phyloP scores from a whole-genome alignment of 352 stramenopile species.

The Phytophthora boehmeriae region DNA sequence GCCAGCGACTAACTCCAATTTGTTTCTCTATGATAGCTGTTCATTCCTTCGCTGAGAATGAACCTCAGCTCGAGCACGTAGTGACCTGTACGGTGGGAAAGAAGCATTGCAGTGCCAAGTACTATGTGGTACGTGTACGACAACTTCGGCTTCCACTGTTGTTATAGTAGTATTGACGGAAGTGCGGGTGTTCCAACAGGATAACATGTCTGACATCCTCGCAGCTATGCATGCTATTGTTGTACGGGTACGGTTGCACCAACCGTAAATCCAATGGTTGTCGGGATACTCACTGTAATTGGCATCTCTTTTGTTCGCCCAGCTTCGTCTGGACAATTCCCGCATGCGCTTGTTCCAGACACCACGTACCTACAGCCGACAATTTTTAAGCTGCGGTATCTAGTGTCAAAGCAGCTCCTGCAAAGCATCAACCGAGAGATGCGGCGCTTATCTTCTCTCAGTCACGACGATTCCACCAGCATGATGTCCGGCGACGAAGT shows the following conservation, averaged over 20 bases:
- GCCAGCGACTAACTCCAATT: background rate
- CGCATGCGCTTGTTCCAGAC: slow-evolving; percentile 29
- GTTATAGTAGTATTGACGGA: too few relatives aligned
- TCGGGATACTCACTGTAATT: too few relatives aligned
- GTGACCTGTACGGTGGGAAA: slow-evolving; percentile 97
- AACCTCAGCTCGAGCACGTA: slow-evolving; percentile 52
- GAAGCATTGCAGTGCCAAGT: slow-evolving; percentile 96
- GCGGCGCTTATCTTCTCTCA: slow-evolving; percentile 20
- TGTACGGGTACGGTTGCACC: slow-evolving; percentile 41
- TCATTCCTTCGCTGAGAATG: slow-evolving; percentile 41
- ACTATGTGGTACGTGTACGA: slow-evolving; percentile 81
- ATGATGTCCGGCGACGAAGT: slow-evolving; percentile 18
- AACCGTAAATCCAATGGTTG: too few relatives aligned
- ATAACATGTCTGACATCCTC: slow-evolving; percentile 61
- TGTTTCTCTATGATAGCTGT: slow-evolving; percentile 45
- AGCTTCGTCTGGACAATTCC: slow-evolving; percentile 29
- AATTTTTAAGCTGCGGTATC: slow-evolving; percentile 26
- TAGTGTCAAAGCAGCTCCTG: slow-evolving; percentile 33
- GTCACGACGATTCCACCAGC: slow-evolving; percentile 9
- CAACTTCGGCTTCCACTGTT: too few relatives aligned
- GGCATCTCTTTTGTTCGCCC: too few relatives aligned
- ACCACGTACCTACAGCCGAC: slow-evolving; percentile 23
- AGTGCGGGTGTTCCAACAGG: slow-evolving; percentile 22
- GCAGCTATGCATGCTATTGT: slow-evolving; percentile 55
- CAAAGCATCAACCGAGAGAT: slow-evolving; percentile 25